Percentiles rank a stretch among this genome's conserved stretches.
phyloP scores from a whole-genome alignment of 805 yeast genomes.

The Yarrowia osloensis region DNA sequence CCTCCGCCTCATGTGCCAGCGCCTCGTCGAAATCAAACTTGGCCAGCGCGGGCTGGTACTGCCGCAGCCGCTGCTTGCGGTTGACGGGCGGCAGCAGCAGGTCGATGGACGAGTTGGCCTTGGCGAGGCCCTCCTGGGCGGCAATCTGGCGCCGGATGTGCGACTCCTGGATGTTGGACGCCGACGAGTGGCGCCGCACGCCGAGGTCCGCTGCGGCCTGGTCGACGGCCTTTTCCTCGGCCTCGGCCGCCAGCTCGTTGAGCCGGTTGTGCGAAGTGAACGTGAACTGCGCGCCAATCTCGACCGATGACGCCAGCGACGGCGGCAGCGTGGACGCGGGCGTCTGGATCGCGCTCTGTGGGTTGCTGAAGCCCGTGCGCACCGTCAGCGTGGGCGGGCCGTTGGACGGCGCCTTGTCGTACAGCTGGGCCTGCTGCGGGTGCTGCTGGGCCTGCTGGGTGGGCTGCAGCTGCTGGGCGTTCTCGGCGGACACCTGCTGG shows the following conservation, averaged over 20 bases:
- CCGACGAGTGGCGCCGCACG: slow-evolving; percentile 18
- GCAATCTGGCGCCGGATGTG: slow-evolving; percentile 29
- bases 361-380: slow-evolving; percentile 37
- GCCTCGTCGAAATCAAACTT: slow-evolving; percentile 17
- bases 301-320: slow-evolving; percentile 36
- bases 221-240: not conserved
- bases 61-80: slow-evolving; percentile 28
- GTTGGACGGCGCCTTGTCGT: slow-evolving; percentile 36
- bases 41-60: slow-evolving; percentile 30
- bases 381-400: slow-evolving; percentile 33
- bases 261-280: slow-evolving; percentile 33
- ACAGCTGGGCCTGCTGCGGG: not conserved
- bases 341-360: slow-evolving; percentile 41
- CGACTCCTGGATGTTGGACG: slow-evolving; percentile 19
- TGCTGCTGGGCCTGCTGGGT: no score
- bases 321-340: slow-evolving; percentile 41
- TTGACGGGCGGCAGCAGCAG: slow-evolving; percentile 34
- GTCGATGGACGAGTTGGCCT: slow-evolving; percentile 30
- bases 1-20: not conserved
- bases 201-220: not conserved
- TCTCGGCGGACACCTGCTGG: no score
- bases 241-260: slow-evolving; percentile 13
- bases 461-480: not conserved
- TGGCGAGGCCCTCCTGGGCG: slow-evolving; percentile 12
- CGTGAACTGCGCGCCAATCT: slow-evolving; percentile 41